Percentiles rank a stretch among this genome's conserved stretches.
phyloP scores from a whole-genome alignment of 2,329 filamentous ascomycete genomes.

The Aureobasidium musti region DNA sequence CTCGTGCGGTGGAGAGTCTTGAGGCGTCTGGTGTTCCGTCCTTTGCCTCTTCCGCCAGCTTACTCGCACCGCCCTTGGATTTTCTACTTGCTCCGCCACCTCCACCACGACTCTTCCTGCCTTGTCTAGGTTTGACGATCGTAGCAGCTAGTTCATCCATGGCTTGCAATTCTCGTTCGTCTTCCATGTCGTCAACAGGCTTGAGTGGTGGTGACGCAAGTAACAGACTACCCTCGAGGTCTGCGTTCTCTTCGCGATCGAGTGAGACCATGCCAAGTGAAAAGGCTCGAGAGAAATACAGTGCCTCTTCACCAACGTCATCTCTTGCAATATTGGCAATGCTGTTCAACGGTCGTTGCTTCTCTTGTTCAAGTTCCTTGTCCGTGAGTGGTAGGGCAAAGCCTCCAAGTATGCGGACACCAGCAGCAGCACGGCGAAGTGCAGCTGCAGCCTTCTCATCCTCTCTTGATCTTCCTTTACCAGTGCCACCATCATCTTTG shows the following conservation, averaged over 20 bases:
- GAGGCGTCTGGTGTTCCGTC: conserved; percentile 25
- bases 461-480: conserved; percentile 36
- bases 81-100: conserved; percentile 29
- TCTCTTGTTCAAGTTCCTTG: conserved; percentile 27
- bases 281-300: conserved; percentile 42
- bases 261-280: conserved; percentile 8
- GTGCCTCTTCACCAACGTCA: conserved; percentile 75
- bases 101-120: conserved; percentile 15
- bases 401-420: conserved; percentile 46
- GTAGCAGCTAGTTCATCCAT: conserved; percentile 17
- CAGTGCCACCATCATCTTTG: conserved; percentile 26
- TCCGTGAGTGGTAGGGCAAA: conserved; percentile 23
- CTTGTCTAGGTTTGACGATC: conserved; percentile 20
- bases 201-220: conserved; percentile 17
- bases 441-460: conserved; percentile 28
- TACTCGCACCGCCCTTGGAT: conserved; percentile 4
- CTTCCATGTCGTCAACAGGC: conserved; percentile 31
- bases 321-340: conserved; percentile 56
- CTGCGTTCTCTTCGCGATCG: conserved; percentile 9
- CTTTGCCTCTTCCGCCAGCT: conserved; percentile 5
- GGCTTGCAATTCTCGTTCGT: conserved; percentile 30
- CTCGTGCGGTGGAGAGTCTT: background rate
- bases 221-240: background rate
- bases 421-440: conserved; percentile 52
- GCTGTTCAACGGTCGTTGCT: conserved; percentile 13